phyloP scores from a whole-genome alignment of 139 green algal species.

The Picochlorum sp. region DNA sequence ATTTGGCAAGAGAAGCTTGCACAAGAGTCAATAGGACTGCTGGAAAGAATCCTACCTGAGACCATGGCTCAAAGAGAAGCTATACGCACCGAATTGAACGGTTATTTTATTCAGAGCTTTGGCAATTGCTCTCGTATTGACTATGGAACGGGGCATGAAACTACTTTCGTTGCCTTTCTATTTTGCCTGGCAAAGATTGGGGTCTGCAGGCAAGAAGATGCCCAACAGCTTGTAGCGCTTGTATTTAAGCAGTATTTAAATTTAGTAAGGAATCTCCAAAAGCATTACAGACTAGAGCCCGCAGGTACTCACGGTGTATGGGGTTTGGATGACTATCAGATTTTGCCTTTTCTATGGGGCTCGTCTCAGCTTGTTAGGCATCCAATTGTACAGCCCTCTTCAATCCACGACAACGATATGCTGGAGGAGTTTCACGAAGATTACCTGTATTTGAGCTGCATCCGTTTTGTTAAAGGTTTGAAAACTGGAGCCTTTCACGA shows the following conservation, averaged over 20 bases:
- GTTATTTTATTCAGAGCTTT: constrained; percentile 82
- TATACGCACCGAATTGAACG: constrained; percentile 55
- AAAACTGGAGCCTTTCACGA: constrained; percentile 90
- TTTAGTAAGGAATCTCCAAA: constrained; percentile 88
- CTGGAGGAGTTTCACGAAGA: constrained; percentile 52
- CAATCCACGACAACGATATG: constrained; percentile 66
- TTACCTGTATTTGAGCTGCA: constrained; percentile 80
- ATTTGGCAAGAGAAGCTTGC: constrained; percentile 51
- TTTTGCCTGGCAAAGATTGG: constrained; percentile 82
- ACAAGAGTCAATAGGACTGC: constrained; percentile 23
- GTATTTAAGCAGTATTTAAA: constrained; percentile 70
- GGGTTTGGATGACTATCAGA: constrained; percentile 98
- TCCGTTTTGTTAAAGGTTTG: constrained; percentile 77
- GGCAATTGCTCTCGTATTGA: constrained; percentile 89
- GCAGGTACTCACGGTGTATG: constrained; percentile 92
- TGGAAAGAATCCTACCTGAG: constrained; percentile 33
- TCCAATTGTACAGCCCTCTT: constrained; percentile 59
- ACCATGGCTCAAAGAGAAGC: constrained; percentile 1
- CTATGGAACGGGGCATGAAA: constrained; percentile 95
- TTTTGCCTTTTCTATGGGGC: constrained; percentile 93
- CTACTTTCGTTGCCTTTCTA: constrained; percentile 81
- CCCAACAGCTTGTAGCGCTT: constrained; percentile 18
- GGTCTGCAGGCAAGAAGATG: constrained; percentile 38
- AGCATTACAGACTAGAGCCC: constrained; percentile 92
- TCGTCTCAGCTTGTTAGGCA: constrained; percentile 68